These are phyloP conservation scores for Thalassiosira gravida DNA, from an alignment of 352 stramenopile species.

Conservation along the genomic window DNA sequence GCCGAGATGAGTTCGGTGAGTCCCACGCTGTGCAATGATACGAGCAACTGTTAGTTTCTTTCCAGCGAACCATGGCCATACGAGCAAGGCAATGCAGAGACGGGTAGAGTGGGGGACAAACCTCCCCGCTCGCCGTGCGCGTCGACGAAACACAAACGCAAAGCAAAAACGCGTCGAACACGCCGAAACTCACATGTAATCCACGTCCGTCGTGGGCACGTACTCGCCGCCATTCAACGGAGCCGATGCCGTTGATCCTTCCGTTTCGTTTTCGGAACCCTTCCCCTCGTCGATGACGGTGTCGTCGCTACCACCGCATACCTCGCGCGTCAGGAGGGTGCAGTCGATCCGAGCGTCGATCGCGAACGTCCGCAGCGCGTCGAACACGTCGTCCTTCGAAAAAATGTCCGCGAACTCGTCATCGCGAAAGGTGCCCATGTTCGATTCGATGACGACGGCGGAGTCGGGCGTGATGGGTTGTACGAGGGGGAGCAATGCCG, in stretches of 20 bases:
- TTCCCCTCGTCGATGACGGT: too few species aligned
- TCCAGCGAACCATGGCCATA: too few species aligned
- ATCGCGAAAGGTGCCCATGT: constrained; percentile 16
- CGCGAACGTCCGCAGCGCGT: constrained; percentile 31
- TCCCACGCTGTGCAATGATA: constrained; percentile 23
- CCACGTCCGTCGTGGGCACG: constrained; percentile 44
- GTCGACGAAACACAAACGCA: too few species aligned
- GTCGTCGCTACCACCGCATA: too few species aligned
- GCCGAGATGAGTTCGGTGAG: constrained; percentile 33
- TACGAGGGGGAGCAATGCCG: constrained; percentile 38
- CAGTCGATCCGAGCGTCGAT: constrained; percentile 31
- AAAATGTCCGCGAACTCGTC: not conserved
- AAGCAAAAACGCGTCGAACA: too few species aligned
- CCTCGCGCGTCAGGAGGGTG: constrained; percentile 19
- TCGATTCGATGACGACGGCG: constrained; percentile 27
- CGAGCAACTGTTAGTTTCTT: too few species aligned
- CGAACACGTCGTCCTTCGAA: constrained; percentile 32
- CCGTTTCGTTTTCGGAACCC: too few species aligned
- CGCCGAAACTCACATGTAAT: constrained; percentile 67
- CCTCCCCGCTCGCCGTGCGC: too few species aligned
- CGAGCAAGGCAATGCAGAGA: too few species aligned
- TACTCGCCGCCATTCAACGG: constrained; percentile 39
- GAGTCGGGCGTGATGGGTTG: not conserved
- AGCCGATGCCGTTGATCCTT: too few species aligned
- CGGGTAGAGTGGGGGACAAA: too few species aligned